phyloP scores from a whole-genome alignment of 2,329 filamentous ascomycete genomes.

The Plectosphaerella plurivora region DNA sequence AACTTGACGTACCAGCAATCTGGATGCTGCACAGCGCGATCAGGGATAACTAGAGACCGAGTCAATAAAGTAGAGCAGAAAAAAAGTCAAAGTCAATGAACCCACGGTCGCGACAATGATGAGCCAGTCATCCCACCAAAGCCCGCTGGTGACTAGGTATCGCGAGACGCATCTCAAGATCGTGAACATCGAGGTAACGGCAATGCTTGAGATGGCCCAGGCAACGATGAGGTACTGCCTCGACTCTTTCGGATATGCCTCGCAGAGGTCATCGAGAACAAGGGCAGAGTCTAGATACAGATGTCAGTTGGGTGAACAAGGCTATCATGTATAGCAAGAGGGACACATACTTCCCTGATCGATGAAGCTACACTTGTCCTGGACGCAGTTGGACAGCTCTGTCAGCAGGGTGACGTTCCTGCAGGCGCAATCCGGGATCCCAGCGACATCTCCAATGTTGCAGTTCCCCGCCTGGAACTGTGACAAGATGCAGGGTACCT shows the following conservation, averaged over 20 bases:
- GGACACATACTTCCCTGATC: constrained; percentile 5
- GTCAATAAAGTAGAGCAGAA: neutral
- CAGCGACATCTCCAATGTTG: neutral
- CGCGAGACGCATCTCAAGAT: constrained; percentile 12
- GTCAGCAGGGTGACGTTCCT: constrained; percentile 6
- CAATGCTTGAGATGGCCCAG: constrained; percentile 16
- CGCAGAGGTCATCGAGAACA: constrained; percentile 5
- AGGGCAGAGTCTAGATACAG: neutral
- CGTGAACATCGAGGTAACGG: constrained; percentile 9
- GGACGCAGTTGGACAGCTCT: constrained; percentile 4
- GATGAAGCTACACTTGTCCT: constrained; percentile 1
- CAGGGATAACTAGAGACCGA: constrained; percentile 6
- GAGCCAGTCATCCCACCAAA: constrained; percentile 16
- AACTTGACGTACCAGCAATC: constrained; percentile 9
- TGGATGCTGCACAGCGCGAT: constrained; percentile 12
- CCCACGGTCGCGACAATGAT: constrained; percentile 7
- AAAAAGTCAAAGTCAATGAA: neutral
- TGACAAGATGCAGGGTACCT: neutral
- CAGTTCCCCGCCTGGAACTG: neutral
- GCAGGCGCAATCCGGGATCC: constrained; percentile 4
- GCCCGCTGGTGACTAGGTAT: constrained; percentile 7
- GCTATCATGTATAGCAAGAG: neutral
- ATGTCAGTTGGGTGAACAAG: neutral
- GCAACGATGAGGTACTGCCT: constrained; percentile 14
- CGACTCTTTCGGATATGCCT: constrained; percentile 13